Conservation (phyloP, 1,139 yeast genomes). For the Casaregolazyma lundiana region DNA sequence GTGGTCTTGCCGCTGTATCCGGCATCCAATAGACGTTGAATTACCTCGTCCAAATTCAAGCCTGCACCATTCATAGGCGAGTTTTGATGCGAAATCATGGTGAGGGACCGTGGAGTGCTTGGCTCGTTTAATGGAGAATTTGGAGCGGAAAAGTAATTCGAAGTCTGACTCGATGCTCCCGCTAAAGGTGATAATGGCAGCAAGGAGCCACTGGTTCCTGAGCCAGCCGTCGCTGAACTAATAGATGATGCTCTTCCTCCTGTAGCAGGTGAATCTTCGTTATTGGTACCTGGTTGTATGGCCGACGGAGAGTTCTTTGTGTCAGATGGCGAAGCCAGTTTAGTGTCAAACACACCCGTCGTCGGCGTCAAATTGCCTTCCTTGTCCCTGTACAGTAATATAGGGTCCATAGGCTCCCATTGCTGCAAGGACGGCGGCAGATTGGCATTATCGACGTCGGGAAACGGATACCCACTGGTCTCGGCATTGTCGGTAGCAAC, state of each 20-base stretch:
- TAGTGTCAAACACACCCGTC: background rate
- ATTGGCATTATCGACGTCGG: constrained; percentile 18
- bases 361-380: constrained; percentile 23
- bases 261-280: background rate
- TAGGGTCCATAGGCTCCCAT: constrained; percentile 32
- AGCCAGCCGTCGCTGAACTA: background rate
- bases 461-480: constrained; percentile 22
- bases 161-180: constrained; percentile 1
- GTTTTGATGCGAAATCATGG: constrained; percentile 12
- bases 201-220: background rate
- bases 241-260: constrained; percentile 1
- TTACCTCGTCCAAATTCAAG: constrained; percentile 66
- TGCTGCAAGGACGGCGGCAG: constrained; percentile 32
- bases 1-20: constrained; percentile 94
- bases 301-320: background rate
- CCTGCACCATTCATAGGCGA: constrained; percentile 9
- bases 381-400: constrained; percentile 28
- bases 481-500: constrained; percentile 10
- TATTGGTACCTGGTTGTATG: background rate
- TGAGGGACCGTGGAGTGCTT: constrained; percentile 17
- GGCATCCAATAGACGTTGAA: constrained; percentile 85
- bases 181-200: background rate
- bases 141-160: constrained; percentile 8
- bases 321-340: background rate
- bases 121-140: constrained; percentile 11